These are phyloP conservation scores for Cytospora piceae DNA, from an alignment of 2,329 filamentous ascomycete species.

Conservation along the genomic window DNA sequence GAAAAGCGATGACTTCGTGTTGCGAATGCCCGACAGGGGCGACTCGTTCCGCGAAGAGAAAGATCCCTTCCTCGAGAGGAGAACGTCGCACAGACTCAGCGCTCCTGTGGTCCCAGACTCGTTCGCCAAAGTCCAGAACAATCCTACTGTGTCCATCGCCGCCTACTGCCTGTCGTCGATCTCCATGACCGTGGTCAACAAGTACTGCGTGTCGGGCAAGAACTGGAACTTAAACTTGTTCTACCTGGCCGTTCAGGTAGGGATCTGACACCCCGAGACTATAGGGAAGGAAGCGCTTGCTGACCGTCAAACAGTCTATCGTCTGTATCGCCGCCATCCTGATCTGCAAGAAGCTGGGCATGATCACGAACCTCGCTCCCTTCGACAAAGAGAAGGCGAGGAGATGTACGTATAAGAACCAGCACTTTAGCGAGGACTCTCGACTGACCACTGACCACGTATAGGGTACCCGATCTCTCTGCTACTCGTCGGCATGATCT, in stretches of 20 bases:
- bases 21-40: constrained; percentile 69
- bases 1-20: constrained; percentile 81
- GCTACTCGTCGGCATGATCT: constrained; percentile 98
- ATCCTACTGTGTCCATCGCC: constrained; percentile 77
- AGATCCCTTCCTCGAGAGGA: constrained; percentile 53
- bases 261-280: constrained; percentile 35
- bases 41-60: constrained; percentile 56
- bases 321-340: constrained; percentile 88
- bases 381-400: constrained; percentile 89
- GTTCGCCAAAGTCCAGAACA: constrained; percentile 67
- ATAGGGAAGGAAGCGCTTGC: constrained; percentile 19
- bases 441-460: constrained; percentile 23
- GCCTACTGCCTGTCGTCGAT: constrained; percentile 97
- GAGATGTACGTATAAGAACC: constrained; percentile 69
- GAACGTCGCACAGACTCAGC: constrained; percentile 43
- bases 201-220: constrained; percentile 90
- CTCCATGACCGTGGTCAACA: constrained; percentile 99
- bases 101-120: constrained; percentile 42
- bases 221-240: constrained; percentile 98
- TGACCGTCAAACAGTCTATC: constrained; percentile 63
- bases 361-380: constrained; percentile 80
- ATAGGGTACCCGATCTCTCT: constrained; percentile 95
- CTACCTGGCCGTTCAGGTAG: constrained; percentile 88
- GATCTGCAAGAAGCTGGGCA: constrained; percentile 74
- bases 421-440: neutral